Evolutionary conservation across 306 rosid species (phyloP).

Genomic region (Rosa lucieae): DNA sequence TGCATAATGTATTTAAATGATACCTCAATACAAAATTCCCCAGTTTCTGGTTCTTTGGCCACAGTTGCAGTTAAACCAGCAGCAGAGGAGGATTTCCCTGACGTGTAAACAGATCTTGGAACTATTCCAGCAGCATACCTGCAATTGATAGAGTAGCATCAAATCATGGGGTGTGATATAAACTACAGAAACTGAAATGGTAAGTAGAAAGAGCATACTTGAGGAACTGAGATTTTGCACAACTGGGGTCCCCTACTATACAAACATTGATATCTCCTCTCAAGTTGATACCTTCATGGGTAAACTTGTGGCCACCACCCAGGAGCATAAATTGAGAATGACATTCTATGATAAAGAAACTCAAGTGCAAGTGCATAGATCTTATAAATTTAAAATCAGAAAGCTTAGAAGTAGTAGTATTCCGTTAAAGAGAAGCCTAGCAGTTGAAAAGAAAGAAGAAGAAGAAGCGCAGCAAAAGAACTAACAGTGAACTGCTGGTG

Average conservation of each 20-base stretch:
- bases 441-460: constrained; percentile 6
- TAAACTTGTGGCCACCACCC: constrained; percentile 88
- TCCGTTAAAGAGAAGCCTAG: neutral
- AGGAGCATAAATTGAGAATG: constrained; percentile 53
- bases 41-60: constrained; percentile 98
- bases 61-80: constrained; percentile 99
- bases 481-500: constrained; percentile 74
- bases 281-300: constrained; percentile 97
- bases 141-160: constrained; percentile 30
- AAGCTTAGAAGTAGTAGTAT: too few species aligned
- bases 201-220: constrained; percentile 49
- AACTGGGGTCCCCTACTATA: constrained; percentile 95
- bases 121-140: constrained; percentile 88
- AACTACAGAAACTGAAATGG: constrained; percentile 18
- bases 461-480: constrained; percentile 24
- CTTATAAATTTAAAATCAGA: neutral
- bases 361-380: neutral
- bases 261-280: constrained; percentile 96
- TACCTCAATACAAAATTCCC: constrained; percentile 99
- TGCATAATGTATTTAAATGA: constrained; percentile 15
- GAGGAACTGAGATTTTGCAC: constrained; percentile 97
- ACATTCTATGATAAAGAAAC: neutral
- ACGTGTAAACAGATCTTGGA: constrained; percentile 97
- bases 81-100: constrained; percentile 99
- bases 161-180: constrained; percentile 25